Evolutionary conservation across 805 yeast species (phyloP).

Genomic region (Cyberlindnera veronae): DNA sequence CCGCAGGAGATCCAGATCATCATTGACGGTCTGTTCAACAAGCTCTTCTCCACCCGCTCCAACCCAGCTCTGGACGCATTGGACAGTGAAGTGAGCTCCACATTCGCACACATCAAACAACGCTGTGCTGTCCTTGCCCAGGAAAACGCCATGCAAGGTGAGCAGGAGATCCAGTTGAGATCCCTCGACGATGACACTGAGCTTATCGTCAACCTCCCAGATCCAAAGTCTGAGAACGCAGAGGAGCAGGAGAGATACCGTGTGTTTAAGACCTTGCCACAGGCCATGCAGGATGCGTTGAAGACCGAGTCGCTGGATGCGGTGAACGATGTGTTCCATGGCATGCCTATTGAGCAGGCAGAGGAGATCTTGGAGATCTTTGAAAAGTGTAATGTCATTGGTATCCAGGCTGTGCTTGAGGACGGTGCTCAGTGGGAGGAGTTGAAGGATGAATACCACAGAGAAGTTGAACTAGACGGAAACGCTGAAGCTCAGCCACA

Average conservation of each 20-base stretch:
- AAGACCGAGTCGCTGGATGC: constrained; percentile 65
- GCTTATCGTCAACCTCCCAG: constrained; percentile 68
- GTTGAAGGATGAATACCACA: constrained; percentile 42
- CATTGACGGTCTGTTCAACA: constrained; percentile 65
- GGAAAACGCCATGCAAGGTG: constrained; percentile 47
- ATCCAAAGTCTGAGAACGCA: constrained; percentile 43
- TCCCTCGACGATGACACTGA: constrained; percentile 82
- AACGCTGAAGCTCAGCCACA: constrained; percentile 11
- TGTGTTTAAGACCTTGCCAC: constrained; percentile 55
- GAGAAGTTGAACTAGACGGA: constrained; percentile 1
- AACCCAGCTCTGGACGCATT: constrained; percentile 71
- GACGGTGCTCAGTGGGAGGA: constrained; percentile 67
- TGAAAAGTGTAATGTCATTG: constrained; percentile 78
- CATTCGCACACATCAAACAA: constrained; percentile 67
- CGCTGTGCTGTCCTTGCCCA: constrained; percentile 67
- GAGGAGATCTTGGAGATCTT: constrained; percentile 71
- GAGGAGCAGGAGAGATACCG: constrained; percentile 43
- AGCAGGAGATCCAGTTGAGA: constrained; percentile 73
- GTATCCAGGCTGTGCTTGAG: constrained; percentile 72
- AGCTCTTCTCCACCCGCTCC: constrained; percentile 38
- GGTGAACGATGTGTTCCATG: constrained; percentile 78
- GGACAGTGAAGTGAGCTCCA: constrained; percentile 66
- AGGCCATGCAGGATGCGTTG: constrained; percentile 71
- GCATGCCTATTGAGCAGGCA: constrained; percentile 71
- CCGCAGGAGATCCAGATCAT: constrained; percentile 36